These are phyloP conservation scores for Phytophthora tubulina DNA, from an alignment of 352 stramenopile genomes.

Conservation along the genomic window DNA sequence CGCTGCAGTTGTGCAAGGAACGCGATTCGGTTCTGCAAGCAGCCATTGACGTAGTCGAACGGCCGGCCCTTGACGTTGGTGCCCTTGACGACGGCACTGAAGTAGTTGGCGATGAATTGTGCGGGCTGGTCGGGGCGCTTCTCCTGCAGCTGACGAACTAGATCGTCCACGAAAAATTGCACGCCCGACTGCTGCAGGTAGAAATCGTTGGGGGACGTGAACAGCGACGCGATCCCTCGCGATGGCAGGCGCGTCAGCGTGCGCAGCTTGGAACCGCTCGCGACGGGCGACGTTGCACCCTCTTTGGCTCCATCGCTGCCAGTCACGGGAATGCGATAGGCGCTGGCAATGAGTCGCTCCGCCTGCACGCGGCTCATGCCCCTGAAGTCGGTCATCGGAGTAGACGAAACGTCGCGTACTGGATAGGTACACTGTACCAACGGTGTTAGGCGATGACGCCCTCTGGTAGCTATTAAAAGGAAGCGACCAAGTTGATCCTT, in stretches of 20 bases:
- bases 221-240: constrained; percentile 17
- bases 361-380: constrained; percentile 55
- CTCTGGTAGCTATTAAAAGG: constrained; percentile 2
- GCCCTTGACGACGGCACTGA: constrained; percentile 44
- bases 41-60: constrained; percentile 67
- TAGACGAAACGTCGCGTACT: constrained; percentile 20
- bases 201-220: constrained; percentile 37
- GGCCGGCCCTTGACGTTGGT: constrained; percentile 47
- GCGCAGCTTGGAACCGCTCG: constrained; percentile 24
- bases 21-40: constrained; percentile 60
- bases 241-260: constrained; percentile 31
- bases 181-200: constrained; percentile 69
- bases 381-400: constrained; percentile 7
- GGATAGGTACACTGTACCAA: constrained; percentile 2
- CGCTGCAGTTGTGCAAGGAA: constrained; percentile 60
- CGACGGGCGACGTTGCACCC: not conserved
- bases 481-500: not conserved
- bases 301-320: not conserved
- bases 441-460: constrained; percentile 8
- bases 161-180: constrained; percentile 65
- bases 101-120: constrained; percentile 59
- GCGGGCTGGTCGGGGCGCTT: constrained; percentile 50
- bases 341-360: constrained; percentile 52
- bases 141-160: constrained; percentile 62
- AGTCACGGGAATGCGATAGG: constrained; percentile 42